Evolutionary conservation across 2,329 filamentous ascomycete species (phyloP).

Genomic region (Dactylonectria macrodidyma): DNA sequence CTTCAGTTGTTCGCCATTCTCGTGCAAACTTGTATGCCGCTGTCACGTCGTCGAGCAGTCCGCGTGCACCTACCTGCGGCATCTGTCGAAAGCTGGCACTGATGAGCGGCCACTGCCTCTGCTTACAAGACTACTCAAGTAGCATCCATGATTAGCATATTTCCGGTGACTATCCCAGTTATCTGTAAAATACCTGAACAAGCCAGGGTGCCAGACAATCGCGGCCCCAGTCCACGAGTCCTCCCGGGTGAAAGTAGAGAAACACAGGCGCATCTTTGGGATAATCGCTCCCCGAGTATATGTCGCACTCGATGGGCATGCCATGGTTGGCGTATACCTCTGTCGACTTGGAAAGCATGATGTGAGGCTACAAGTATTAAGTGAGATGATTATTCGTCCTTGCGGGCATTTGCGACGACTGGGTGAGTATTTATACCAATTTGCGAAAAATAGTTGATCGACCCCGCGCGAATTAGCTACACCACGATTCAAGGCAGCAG

Average conservation of each 20-base stretch:
- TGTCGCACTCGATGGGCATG: conserved; percentile 54
- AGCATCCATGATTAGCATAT: not conserved
- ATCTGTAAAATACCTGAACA: conserved; percentile 45
- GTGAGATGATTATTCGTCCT: not conserved
- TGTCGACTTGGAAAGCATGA: conserved; percentile 48
- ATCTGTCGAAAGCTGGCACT: conserved; percentile 55
- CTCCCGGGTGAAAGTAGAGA: conserved; percentile 56
- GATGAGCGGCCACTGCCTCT: conserved; percentile 53
- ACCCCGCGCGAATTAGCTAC: conserved; percentile 14
- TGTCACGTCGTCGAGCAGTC: conserved; percentile 49
- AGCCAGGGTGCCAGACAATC: conserved; percentile 55
- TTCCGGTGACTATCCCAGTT: not conserved
- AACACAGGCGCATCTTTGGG: conserved; percentile 48
- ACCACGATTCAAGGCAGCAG: conserved; percentile 9
- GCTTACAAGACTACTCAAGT: conserved; percentile 45
- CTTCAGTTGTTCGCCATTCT: conserved; percentile 34
- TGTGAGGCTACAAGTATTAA: not conserved
- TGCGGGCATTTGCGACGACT: not conserved
- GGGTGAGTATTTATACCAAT: conserved; percentile 11
- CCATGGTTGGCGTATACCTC: conserved; percentile 50
- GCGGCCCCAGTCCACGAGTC: conserved; percentile 51
- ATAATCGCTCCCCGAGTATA: conserved; percentile 49
- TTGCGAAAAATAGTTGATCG: not conserved
- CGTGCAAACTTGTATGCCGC: conserved; percentile 52
- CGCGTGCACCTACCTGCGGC: conserved; percentile 49